Base-by-base conservation (phyloP, 495 filamentous ascomycete species). In the Lentithecium fluviatile region DNA sequence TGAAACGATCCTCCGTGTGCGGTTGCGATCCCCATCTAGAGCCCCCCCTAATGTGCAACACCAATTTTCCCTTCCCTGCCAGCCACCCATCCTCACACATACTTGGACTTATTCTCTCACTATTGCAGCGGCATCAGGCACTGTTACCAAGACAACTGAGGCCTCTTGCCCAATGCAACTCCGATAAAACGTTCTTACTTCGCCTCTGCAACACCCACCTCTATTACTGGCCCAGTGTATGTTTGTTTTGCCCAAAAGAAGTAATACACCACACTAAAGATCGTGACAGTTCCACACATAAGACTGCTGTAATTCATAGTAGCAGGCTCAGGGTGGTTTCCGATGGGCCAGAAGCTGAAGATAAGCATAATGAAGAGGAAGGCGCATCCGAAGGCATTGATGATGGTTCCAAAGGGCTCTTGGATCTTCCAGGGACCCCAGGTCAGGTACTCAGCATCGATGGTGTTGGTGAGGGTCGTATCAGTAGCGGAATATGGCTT, bases 231-330 rank as follows among this genome's bases (percentile, higher is more conserved):
- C 13, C 57, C 57, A 6, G 32, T 52, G 21, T 60, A 60, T 20
- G 48, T 29, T 47, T 37, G 24, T 7, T 20, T 37, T 10, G 17
- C 58, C 58, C 48, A 53, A 21, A 8, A 20, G 1, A 60, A 36
- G 32, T 60, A 53, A 45, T 60, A 60, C 38, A 60, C 48, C 20
- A 60, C 34, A 13, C 36, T 34, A 26, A 60, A 60, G 13, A 53
- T 46, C 15, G 37, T 15, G 2, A 60, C 48, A 11, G 48, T 34
- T 20, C 58, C 58, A 24, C 20, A 40, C 58, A 60, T 53, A 23
- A 54, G 37, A 29, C 25, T 21, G 23, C 36, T 53, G 36, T 53
- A 60, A 46, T 60, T 53, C 48, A 60, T 60, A 0, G 2, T n/a
- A 17, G 12, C 50, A 6, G 58, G 48, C 4, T 11, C 34, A 0